Conservation (phyloP, 306 rosid species). For the Carpinus fangiana region DNA sequence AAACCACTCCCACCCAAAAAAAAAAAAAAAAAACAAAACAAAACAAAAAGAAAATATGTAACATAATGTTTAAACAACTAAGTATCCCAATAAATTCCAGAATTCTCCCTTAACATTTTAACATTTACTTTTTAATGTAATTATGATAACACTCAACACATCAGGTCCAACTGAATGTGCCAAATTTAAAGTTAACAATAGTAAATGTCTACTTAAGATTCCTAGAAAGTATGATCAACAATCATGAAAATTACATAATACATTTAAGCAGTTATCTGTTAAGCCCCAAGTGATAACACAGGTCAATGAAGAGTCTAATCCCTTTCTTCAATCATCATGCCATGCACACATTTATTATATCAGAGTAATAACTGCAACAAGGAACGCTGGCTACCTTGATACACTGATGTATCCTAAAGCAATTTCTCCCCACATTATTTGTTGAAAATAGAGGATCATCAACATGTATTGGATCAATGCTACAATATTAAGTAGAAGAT, state of each 20-base stretch:
- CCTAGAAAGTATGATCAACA: neutral
- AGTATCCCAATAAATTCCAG: neutral
- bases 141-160: no score
- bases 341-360: neutral
- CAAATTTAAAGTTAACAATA: neutral
- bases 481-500: constrained; percentile 40
- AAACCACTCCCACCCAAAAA: no score
- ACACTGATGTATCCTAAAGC: constrained; percentile 96
- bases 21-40: no score
- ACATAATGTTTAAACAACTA: neutral
- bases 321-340: neutral
- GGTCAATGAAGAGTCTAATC: neutral
- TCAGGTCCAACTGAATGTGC: neutral
- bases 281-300: neutral
- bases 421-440: constrained; percentile 95
- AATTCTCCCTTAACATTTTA: no score
- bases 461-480: constrained; percentile 94
- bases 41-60: neutral
- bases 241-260: constrained; percentile 3
- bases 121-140: no score
- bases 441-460: constrained; percentile 93
- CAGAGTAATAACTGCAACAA: constrained; percentile 8
- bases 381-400: constrained; percentile 62
- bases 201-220: neutral
- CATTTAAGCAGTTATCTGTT: neutral